Percentiles rank a stretch among this genome's conserved stretches.
These are phyloP conservation scores for Phytopythium mirpurense DNA, from an alignment of 352 stramenopile species.

Conservation along the genomic window DNA sequence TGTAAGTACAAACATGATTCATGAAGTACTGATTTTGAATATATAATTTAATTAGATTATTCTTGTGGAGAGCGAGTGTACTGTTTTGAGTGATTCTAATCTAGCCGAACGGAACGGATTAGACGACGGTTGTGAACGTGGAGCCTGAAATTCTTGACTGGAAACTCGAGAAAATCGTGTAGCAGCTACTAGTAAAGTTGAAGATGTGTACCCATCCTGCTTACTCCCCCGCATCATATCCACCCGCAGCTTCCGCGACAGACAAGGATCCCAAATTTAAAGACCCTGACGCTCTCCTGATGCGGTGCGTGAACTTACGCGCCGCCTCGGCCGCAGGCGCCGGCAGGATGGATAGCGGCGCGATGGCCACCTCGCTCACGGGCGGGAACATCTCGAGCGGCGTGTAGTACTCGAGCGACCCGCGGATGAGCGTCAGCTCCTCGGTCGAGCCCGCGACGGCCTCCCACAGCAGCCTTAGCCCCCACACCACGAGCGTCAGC, in stretches of 20 bases:
- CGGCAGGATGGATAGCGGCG: constrained; percentile 1
- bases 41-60: not conserved
- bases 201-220: not conserved
- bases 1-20: too few species aligned
- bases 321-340: constrained; percentile 4
- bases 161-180: not conserved
- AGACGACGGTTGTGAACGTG: not conserved
- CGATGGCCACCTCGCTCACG: constrained; percentile 7
- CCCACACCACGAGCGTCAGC: constrained; percentile 43
- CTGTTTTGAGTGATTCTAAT: constrained; percentile 1
- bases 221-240: not conserved
- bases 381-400: constrained; percentile 41
- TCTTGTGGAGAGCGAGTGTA: not conserved
- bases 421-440: constrained; percentile 34
- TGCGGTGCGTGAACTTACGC: constrained; percentile 2
- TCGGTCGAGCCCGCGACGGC: constrained; percentile 21
- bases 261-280: too few species aligned
- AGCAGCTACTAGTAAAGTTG: too few species aligned
- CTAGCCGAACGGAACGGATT: not conserved
- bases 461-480: constrained; percentile 28
- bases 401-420: constrained; percentile 36
- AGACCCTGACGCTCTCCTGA: not conserved
- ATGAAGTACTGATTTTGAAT: not conserved
- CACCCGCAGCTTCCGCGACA: not conserved
- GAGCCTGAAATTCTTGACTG: not conserved